A percentile compares a stretch with the other conserved stretches of the same genome.
Evolutionary conservation across 23 red algal genomes (phyloP).

Genomic region (Cyanidium caldarium): DNA sequence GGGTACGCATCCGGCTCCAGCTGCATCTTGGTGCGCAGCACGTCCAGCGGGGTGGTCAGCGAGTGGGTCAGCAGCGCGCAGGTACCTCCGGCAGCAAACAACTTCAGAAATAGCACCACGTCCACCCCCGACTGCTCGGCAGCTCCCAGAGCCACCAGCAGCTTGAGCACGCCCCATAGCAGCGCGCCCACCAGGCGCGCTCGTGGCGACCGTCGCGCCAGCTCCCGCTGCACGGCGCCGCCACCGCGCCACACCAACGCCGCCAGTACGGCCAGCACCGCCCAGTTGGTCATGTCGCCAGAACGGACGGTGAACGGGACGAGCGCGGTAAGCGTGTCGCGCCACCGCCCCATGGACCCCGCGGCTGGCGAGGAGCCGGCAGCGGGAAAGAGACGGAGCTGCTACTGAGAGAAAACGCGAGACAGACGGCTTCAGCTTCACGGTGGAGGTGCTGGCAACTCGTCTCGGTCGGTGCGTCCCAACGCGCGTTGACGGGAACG

Average conservation of each 20-base stretch:
- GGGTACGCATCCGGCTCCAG: constrained; percentile 37
- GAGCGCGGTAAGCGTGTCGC: no score
- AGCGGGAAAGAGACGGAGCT: no score
- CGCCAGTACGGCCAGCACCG: no score
- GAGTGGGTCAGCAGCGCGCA: constrained; percentile 80
- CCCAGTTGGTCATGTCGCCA: no score
- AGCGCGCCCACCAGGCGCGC: background rate
- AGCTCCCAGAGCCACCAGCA: background rate
- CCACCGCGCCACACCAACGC: background rate
- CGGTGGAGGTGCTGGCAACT: no score
- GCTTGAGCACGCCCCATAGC: background rate
- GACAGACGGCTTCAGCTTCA: no score
- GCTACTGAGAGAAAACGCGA: no score
- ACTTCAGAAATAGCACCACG: constrained; percentile 26
- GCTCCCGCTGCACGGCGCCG: background rate
- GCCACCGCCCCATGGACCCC: no score
- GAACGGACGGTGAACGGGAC: no score
- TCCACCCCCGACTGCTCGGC: background rate
- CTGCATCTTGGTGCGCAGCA: constrained; percentile 75
- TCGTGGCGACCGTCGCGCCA: background rate
- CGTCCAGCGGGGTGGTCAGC: constrained; percentile 64
- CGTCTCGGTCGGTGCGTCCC: no score
- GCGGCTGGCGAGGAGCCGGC: no score
- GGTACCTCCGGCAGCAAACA: constrained; percentile 70
- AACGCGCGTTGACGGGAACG: no score